These are phyloP conservation scores for Arctium lappa DNA, from an alignment of 129 eudicot genomes.

Conservation along the genomic window DNA sequence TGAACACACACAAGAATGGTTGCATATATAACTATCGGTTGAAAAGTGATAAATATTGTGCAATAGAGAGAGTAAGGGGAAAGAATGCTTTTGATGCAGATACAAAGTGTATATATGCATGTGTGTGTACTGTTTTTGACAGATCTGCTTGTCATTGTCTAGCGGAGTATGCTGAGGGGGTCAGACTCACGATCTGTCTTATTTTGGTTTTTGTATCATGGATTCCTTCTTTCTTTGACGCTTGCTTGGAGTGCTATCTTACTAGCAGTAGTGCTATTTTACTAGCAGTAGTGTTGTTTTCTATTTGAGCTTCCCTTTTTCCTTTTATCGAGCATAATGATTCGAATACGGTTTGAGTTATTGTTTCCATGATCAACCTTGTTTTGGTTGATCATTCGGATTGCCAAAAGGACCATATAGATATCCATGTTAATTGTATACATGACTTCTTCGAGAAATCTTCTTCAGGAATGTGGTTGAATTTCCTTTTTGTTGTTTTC, in stretches of 20 bases:
- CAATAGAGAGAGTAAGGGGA: background rate
- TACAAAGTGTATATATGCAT: background rate
- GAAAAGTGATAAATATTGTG: background rate
- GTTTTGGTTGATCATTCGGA: background rate
- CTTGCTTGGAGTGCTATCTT: background rate
- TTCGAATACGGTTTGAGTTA: background rate
- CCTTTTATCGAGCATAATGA: background rate
- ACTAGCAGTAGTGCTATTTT: background rate
- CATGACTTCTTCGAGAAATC: conserved; percentile 11
- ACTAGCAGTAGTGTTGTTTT: background rate
- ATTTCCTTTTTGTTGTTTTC: background rate
- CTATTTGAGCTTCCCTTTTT: background rate
- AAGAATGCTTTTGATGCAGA: background rate
- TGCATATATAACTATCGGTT: background rate
- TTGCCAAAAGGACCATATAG: background rate
- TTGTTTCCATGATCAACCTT: background rate
- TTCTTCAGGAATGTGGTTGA: background rate
- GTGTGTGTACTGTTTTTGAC: background rate
- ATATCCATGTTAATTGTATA: background rate
- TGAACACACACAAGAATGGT: conserved; percentile 1
- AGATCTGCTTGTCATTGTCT: background rate
- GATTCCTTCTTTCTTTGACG: background rate
- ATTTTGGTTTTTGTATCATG: background rate
- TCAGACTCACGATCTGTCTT: background rate
- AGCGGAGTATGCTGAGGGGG: background rate